Base-by-base conservation (phyloP, 495 filamentous ascomycete genomes). In the Hamigera avellanea region DNA sequence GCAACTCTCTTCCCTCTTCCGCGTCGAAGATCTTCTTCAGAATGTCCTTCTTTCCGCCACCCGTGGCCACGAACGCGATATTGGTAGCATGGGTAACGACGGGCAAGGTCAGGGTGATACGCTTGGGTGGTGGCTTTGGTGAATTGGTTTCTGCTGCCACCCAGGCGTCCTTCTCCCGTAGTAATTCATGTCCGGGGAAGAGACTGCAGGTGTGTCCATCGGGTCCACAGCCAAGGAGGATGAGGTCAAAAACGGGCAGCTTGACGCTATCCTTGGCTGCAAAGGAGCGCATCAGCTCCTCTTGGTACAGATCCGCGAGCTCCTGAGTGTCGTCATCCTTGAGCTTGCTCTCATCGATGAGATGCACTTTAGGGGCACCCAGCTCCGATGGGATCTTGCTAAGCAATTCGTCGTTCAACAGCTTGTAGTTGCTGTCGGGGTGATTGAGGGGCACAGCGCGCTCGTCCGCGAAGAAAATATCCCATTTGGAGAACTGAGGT, bases 401-500 rank as follows among this genome's bases (percentile, higher is more conserved):
- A 33, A 98, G 70, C 26, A 96, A 66, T 54, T 94, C 85, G 17
- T 75, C 69, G 65, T 95, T 88, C 42, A 98, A 56, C 6, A 94
- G 74, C 29, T 62, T 74, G 62, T 95, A 95, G 65, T 96, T 98
- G 66, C 86, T 94, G 64, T 98, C 93, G 31, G 70, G 67, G 60
- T 96, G 78, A 54, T 88, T 76, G 47, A 95, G 79, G 8, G 93
- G 85, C 19, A 98, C 93, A 18, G 81, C 81, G 45, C 91, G 84
- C 72, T 98, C 91, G 49, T 98, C 91, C 44, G 89, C 89, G 62
- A 95, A 96, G 73, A 95, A 98, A 53, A 98, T 82, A 47, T 96
- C 81, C 91, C 91, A 98, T 52, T 83, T 86, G 52, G 68, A 66
- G 68, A 89, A 95, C 45, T 78, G 66, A 37, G 86, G 59, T 6